Percentiles rank a stretch among this genome's conserved stretches.
Evolutionary conservation across 1,139 yeast species (phyloP).

Genomic region (Yamadazyma blattariae): DNA sequence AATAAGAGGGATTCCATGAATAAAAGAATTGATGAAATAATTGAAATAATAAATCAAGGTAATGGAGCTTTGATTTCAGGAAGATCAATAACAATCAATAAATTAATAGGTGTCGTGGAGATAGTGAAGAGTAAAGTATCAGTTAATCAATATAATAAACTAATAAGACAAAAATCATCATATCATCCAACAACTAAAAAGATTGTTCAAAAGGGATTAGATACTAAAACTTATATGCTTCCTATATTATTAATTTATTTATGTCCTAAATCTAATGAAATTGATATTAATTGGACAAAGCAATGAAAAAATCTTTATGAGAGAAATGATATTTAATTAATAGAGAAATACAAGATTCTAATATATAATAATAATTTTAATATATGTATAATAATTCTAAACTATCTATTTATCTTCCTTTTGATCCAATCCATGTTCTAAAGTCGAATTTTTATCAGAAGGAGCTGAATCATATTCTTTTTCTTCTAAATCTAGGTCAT

Average conservation of each 20-base stretch:
- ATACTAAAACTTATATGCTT: slow-evolving; percentile 8
- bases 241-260: slow-evolving; percentile 13
- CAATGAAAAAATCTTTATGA: slow-evolving; percentile 7
- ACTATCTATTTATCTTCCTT: too few species aligned
- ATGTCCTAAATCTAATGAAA: slow-evolving; percentile 5
- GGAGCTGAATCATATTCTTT: slow-evolving; percentile 3
- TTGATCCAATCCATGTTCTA: too few species aligned
- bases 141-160: slow-evolving; percentile 12
- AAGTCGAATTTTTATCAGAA: too few species aligned
- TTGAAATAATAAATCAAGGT: slow-evolving; percentile 2
- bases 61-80: slow-evolving; percentile 9
- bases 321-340: too few species aligned
- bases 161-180: slow-evolving; percentile 9
- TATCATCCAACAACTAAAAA: slow-evolving; percentile 5
- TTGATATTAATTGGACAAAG: slow-evolving; percentile 11
- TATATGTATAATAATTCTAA: too few species aligned
- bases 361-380: too few species aligned
- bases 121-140: slow-evolving; percentile 10
- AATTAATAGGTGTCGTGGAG: slow-evolving; percentile 14
- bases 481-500: slow-evolving; percentile 21
- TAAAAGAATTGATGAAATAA: slow-evolving; percentile 10
- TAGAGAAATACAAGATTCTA: too few species aligned
- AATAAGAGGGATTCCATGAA: slow-evolving; percentile 11
- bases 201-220: slow-evolving; percentile 3
- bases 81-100: slow-evolving; percentile 9